Evolutionary conservation across 176 grass and related monocot genomes (phyloP), one percentile per base, ranked within the genome.

Genomic region (Themeda triandra): DNA sequence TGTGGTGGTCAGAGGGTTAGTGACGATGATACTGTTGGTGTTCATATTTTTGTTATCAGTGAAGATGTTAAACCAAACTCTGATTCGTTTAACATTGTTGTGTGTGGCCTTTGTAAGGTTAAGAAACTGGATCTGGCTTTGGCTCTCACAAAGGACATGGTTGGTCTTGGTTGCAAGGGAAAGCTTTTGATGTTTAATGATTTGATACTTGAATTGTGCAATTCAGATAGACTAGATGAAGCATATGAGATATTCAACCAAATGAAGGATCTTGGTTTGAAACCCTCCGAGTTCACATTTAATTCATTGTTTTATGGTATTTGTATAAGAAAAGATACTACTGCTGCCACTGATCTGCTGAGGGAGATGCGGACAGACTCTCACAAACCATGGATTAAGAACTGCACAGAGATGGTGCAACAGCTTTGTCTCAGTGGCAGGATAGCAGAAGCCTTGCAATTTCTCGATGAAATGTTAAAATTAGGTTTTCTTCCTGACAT

Each of bases 401-500:
- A 98, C 30, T 95, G 89, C 78, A 98, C 93, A 39, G 83, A 88
- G 41, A 87, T 95, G 92, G 96, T 95, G 79, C 84, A 95, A 42
- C 85, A 93, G 56, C 85, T 98, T 75, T 95, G 91, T 78, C 84
- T 63, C 23, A 95, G 87, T 83, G 91, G 89, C 82, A 89, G 87
- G 89, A 87, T 89, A 80, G 32, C 75, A 89, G 90, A 98, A 86
- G 89, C 93, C 18, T 81, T 82, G 51, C 66, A 68, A 19, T 98
- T 98, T 95, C 82, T 98, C 60, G 76, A 85, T 79, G 91, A 87
- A 73, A 93, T 98, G 92, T 63, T 88, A 59, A 89, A 90, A 80
- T 77, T 90, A 33, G 96, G 96, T 65, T 95, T 92, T 88, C 75
- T 93, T 84, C 96, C 96, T 92, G 92, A 98, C 78, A 86, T 93